These are phyloP conservation scores for Cyberlindnera petersonii DNA, from an alignment of 805 yeast genomes.

Conservation along the genomic window DNA sequence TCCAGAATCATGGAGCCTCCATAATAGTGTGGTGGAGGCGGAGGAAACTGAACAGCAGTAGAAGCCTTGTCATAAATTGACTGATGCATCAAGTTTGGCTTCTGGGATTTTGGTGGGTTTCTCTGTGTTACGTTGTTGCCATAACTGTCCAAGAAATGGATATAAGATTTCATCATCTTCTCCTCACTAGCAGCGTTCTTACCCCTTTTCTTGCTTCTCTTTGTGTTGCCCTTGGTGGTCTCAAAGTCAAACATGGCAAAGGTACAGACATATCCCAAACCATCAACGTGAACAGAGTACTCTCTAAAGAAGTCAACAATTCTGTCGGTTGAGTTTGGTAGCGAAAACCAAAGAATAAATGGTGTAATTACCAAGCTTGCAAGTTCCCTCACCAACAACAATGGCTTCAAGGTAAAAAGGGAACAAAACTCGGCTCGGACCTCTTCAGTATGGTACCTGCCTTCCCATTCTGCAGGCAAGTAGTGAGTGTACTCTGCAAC, in stretches of 20 bases:
- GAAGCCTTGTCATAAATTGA: conserved; percentile 7
- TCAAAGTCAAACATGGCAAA: conserved; percentile 90
- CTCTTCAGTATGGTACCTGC: conserved; percentile 74
- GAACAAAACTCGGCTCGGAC: conserved; percentile 81
- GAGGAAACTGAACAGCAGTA: conserved; percentile 7
- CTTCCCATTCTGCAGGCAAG: conserved; percentile 84
- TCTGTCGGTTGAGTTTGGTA: conserved; percentile 67
- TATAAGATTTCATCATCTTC: conserved; percentile 88
- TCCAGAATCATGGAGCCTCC: conserved; percentile 12
- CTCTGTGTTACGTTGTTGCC: conserved; percentile 42
- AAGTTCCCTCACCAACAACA: conserved; percentile 71
- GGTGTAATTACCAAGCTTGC: conserved; percentile 83
- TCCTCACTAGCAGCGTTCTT: conserved; percentile 52
- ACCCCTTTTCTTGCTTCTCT: conserved; percentile 29
- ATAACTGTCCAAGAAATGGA: conserved; percentile 84
- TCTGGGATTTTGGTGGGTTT: conserved; percentile 15
- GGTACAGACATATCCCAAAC: conserved; percentile 89
- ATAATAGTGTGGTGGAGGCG: conserved; percentile 1
- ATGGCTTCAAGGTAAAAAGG: conserved; percentile 68
- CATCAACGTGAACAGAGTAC: conserved; percentile 86
- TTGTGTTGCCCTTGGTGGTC: conserved; percentile 42
- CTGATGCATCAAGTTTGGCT: conserved; percentile 10
- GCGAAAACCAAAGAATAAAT: conserved; percentile 78
- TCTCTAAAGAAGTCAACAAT: conserved; percentile 91
- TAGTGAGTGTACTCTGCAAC: conserved; percentile 89